Percentiles rank a stretch among this genome's conserved stretches.
Evolutionary conservation across 1,284 basidiomycete species (phyloP).

Genomic region (Gymnopus androsaceus): DNA sequence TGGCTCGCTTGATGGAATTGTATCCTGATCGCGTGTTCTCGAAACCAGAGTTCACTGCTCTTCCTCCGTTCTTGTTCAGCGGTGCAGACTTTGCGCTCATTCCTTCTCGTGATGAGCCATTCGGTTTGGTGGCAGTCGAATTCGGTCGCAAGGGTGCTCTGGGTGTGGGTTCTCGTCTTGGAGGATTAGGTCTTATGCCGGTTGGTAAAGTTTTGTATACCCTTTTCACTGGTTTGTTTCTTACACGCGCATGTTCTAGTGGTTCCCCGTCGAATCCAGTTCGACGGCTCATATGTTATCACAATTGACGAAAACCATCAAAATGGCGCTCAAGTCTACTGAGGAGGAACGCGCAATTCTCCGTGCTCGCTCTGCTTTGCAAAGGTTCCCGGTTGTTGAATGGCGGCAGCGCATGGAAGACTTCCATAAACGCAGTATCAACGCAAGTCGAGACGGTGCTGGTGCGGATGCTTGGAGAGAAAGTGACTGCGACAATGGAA

Average conservation of each 20-base stretch:
- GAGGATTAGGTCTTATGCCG: conserved; percentile 93
- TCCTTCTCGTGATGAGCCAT: conserved; percentile 92
- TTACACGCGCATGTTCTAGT: conserved; percentile 46
- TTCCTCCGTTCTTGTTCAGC: conserved; percentile 91
- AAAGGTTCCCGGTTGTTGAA: conserved; percentile 94
- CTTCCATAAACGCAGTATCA: conserved; percentile 86
- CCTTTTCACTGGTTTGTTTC: not conserved
- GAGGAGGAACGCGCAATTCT: conserved; percentile 89
- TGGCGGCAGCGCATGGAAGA: conserved; percentile 95
- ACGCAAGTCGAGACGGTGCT: conserved; percentile 66
- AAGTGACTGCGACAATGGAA: conserved; percentile 70
- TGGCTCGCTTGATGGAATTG: conserved; percentile 89
- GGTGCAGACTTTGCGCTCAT: conserved; percentile 94
- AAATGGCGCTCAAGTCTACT: conserved; percentile 87
- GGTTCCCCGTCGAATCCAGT: conserved; percentile 93
- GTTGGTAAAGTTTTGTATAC: conserved; percentile 72
- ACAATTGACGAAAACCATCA: conserved; percentile 92
- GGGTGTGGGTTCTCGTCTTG: conserved; percentile 89
- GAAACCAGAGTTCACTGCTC: conserved; percentile 90
- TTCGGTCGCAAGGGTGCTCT: conserved; percentile 94
- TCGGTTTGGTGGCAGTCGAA: conserved; percentile 92
- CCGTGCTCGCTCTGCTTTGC: conserved; percentile 87
- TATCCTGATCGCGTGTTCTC: conserved; percentile 92
- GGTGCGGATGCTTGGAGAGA: conserved; percentile 75
- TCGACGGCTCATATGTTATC: conserved; percentile 92